A percentile compares a stretch with the other conserved stretches of the same genome.
phyloP scores from a whole-genome alignment of 345 rosid species.

The Sisymbrium altissimum region DNA sequence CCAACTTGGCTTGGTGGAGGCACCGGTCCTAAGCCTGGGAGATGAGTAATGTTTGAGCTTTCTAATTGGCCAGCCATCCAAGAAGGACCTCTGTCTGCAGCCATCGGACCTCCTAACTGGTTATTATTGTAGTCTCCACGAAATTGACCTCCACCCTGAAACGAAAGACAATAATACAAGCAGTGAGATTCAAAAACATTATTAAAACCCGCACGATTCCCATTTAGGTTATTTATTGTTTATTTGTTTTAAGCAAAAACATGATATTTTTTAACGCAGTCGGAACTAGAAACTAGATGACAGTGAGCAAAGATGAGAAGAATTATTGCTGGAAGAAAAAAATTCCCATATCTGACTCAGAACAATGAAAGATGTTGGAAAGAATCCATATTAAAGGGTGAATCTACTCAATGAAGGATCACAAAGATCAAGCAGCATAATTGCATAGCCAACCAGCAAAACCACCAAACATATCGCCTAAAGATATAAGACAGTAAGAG shows the following conservation, averaged over 20 bases:
- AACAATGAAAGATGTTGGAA: not conserved
- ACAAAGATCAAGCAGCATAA: not conserved
- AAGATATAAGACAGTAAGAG: not conserved
- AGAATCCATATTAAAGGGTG: not conserved
- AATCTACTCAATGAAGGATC: not conserved
- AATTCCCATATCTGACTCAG: not conserved
- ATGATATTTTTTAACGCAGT: not conserved
- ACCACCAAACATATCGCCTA: not conserved
- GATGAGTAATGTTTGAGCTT: conserved; percentile 46
- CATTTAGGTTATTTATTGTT: not conserved
- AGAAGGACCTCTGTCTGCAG: conserved; percentile 68
- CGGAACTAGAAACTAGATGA: not conserved
- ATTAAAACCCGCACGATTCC: not conserved
- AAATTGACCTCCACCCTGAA: conserved; percentile 66
- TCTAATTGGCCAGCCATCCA: conserved; percentile 80
- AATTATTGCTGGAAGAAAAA: not conserved
- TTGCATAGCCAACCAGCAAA: not conserved
- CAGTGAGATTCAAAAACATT: conserved; percentile 3
- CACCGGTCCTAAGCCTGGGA: conserved; percentile 47
- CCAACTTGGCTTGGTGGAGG: conserved; percentile 63
- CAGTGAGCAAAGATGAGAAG: not conserved
- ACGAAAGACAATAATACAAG: conserved; percentile 12
- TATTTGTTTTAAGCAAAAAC: not conserved
- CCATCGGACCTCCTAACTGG: conserved; percentile 54
- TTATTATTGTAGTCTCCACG: conserved; percentile 58